Evolutionary conservation across 2,329 filamentous ascomycete genomes (phyloP), one percentile per base, ranked within the genome.

Genomic region (Alternaria incomplexa): DNA sequence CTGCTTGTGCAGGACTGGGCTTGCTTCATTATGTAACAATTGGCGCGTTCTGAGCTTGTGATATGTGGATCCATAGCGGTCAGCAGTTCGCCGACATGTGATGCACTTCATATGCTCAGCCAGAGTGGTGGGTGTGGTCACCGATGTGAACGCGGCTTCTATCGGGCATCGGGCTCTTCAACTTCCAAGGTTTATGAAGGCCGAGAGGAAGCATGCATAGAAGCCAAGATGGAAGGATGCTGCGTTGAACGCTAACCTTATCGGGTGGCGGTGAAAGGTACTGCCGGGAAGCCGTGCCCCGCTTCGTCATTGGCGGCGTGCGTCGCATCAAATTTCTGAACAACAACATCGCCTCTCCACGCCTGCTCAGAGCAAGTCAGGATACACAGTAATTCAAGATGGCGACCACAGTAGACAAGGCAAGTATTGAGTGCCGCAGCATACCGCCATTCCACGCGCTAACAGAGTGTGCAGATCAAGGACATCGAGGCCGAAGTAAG

Each of bases 321-420:
- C 56, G 57, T 64, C 61, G 71, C 69, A 63, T 75, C 73, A 77
- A 76, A 76, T 76, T 79, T 76, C 65, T 72, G 68, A 56, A 59
- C 50, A 51, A 56, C 61, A 26, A 62, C 56, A 62, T 62, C 55
- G 60, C 56, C 48, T 44, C 53, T 58, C 26, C 23, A 54, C 58
- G 51, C 58, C 46, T 30, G 30, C 26, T n/a, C 17, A 48, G 50
- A 52, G 26, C 58, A 56, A 54, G 57, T 61, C 58, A 58, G 62
- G 45, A 48, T 23, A 26, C 22, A 32, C 47, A n/a, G 58, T 30
- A 56, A 66, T 52, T 79, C 85, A 91, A 81, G 77, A 98, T 98
- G 96, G 87, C 95, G 87, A 98, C 95, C 65, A 98, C 95, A 45
- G 93, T 97, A 80, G 95, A 98, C 77, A 98, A 98, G 91, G 93